A percentile compares a stretch with the other conserved stretches of the same genome.
Conservation (phyloP, 208 protist species). For the Crithidia brevicula region DNA sequence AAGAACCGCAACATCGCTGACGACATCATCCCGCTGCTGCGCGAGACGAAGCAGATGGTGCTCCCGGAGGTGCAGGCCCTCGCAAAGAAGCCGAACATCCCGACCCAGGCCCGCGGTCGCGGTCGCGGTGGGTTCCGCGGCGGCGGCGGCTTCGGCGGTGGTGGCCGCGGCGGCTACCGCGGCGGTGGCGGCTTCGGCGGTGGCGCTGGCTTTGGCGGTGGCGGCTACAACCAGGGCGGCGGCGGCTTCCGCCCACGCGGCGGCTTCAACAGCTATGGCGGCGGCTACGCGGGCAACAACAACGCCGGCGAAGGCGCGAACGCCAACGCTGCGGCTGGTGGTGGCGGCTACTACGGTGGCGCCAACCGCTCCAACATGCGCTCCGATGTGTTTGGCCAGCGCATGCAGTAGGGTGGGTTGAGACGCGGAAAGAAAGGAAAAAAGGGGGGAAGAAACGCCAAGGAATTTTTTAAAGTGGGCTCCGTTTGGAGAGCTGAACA, state of each 20-base stretch:
- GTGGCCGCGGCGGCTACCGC: constrained; percentile 30
- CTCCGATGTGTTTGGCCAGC: constrained; percentile 61
- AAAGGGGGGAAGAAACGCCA: background rate
- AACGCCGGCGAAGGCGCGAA: constrained; percentile 17
- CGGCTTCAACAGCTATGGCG: too few species aligned
- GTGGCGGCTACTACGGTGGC: constrained; percentile 23
- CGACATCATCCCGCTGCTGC: constrained; percentile 84
- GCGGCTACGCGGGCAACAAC: constrained; percentile 13
- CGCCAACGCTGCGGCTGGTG: constrained; percentile 20
- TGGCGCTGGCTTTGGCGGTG: constrained; percentile 27
- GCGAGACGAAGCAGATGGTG: constrained; percentile 85
- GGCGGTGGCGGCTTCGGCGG: constrained; percentile 24
- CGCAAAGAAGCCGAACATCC: constrained; percentile 80
- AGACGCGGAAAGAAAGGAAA: background rate
- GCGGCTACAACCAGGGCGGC: constrained; percentile 19
- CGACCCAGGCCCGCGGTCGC: constrained; percentile 50
- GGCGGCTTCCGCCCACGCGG: too few species aligned
- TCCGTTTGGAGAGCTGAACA: too few species aligned
- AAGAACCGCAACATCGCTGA: constrained; percentile 93
- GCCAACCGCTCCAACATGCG: constrained; percentile 37
- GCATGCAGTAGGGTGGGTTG: constrained; percentile 17
- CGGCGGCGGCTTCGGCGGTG: constrained; percentile 35
- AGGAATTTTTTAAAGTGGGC: background rate
- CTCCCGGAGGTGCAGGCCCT: constrained; percentile 77
- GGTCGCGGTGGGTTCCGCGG: constrained; percentile 52